Percentiles rank a stretch among this genome's conserved stretches.
These are phyloP conservation scores for Penicillium aurantiogriseum DNA, from an alignment of 2,329 filamentous ascomycete species.

Conservation along the genomic window DNA sequence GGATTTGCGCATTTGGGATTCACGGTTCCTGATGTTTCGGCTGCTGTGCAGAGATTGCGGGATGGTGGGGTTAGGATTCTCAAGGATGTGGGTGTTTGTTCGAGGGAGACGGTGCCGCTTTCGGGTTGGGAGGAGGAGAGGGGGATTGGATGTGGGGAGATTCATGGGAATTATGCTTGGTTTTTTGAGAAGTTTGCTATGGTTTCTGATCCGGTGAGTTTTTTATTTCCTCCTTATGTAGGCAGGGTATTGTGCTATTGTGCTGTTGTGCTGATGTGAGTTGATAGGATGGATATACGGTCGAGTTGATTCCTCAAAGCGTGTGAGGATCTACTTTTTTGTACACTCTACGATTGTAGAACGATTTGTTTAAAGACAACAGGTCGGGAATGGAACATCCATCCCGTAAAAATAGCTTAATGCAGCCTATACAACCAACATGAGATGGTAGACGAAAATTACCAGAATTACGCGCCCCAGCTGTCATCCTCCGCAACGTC, in stretches of 20 bases:
- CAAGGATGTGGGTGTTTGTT: slow-evolving; percentile 35
- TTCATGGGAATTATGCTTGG: slow-evolving; percentile 35
- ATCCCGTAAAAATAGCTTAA: neutral
- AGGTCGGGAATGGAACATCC: neutral
- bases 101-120: slow-evolving; percentile 32
- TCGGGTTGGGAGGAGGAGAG: slow-evolving; percentile 35
- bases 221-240: neutral
- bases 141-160: slow-evolving; percentile 33
- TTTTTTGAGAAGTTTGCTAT: slow-evolving; percentile 40
- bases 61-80: slow-evolving; percentile 32
- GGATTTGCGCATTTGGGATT: slow-evolving; percentile 43
- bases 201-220: slow-evolving; percentile 41
- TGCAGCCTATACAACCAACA: slow-evolving; percentile 7
- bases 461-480: slow-evolving; percentile 33
- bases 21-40: slow-evolving; percentile 38
- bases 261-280: neutral
- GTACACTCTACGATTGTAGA: neutral
- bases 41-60: slow-evolving; percentile 31
- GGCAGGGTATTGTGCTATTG: too few relatives aligned
- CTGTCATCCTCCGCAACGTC: slow-evolving; percentile 52
- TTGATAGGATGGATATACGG: slow-evolving; percentile 35
- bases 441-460: neutral
- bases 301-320: slow-evolving; percentile 35
- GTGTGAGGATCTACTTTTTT: slow-evolving; percentile 3
- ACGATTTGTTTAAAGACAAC: neutral